Conservation (phyloP, 139 green algal genomes). For the Pleodorina starrii region DNA sequence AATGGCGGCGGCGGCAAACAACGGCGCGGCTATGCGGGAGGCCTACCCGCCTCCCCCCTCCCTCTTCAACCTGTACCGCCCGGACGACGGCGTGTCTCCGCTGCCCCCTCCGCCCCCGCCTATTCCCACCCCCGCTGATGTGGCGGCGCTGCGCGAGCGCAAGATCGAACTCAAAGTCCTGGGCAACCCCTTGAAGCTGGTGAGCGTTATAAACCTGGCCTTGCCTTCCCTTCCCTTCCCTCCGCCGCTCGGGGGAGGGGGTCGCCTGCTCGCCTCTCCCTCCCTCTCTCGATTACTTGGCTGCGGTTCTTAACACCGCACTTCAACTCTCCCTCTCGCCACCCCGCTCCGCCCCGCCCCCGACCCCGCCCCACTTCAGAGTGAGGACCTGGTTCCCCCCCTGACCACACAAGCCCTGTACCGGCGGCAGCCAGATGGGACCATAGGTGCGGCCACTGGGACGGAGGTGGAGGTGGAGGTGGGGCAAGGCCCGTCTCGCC, state of each 20-base stretch:
- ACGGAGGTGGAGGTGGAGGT: no score
- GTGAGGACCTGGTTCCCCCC: slow-evolving; percentile 34
- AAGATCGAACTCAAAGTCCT: slow-evolving; percentile 43
- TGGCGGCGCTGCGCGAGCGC: slow-evolving; percentile 17
- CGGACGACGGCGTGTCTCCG: slow-evolving; percentile 33
- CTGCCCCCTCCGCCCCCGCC: slow-evolving; percentile 27
- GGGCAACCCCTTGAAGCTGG: slow-evolving; percentile 36
- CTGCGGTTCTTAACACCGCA: no score
- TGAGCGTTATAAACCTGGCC: background rate
- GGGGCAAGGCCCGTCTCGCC: no score
- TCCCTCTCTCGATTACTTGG: no score
- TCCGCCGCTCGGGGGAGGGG: no score
- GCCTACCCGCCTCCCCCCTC: slow-evolving; percentile 38
- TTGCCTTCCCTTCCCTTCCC: no score
- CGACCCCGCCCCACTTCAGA: background rate
- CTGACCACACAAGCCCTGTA: slow-evolving; percentile 17
- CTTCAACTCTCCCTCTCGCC: background rate
- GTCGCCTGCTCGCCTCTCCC: no score
- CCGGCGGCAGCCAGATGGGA: background rate
- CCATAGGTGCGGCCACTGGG: no score
- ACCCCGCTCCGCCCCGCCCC: background rate
- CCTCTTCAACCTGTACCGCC: slow-evolving; percentile 45
- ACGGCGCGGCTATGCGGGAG: slow-evolving; percentile 18
- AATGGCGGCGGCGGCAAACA: slow-evolving; percentile 26
- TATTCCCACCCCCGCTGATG: slow-evolving; percentile 16